Percentiles rank a stretch among this genome's conserved stretches.
Conservation (phyloP, 2,329 filamentous ascomycete genomes). For the Celoporthe dispersa region DNA sequence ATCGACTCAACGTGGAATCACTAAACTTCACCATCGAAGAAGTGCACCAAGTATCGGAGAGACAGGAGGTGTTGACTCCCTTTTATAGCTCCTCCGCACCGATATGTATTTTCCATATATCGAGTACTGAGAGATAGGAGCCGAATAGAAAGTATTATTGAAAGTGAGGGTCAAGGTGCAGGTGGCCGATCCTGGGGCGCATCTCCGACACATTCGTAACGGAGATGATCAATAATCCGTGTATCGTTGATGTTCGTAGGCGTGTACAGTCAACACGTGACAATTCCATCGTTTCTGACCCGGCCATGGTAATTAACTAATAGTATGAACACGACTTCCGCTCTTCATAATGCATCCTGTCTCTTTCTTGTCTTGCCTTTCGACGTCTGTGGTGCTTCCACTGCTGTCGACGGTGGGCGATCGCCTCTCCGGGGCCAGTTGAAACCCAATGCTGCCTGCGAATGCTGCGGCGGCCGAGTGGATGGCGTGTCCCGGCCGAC, state of each 20-base stretch:
- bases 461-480: not conserved
- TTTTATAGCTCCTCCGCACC: constrained; percentile 21
- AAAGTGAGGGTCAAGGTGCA: not conserved
- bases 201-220: too few species aligned
- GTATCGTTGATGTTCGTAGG: too few species aligned
- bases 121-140: not conserved
- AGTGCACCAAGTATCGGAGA: not conserved
- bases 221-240: too few species aligned
- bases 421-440: not conserved
- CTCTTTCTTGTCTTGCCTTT: constrained; percentile 25
- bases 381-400: constrained; percentile 10
- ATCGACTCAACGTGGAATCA: constrained; percentile 6
- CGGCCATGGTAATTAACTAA: not conserved
- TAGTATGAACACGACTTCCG: not conserved
- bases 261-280: too few species aligned
- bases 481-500: not conserved
- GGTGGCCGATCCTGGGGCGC: not conserved
- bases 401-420: not conserved
- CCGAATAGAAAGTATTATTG: not conserved
- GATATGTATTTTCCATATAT: constrained; percentile 22
- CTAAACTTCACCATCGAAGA: constrained; percentile 11
- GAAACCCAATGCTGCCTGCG: not conserved
- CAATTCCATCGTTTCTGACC: not conserved
- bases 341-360: constrained; percentile 11
- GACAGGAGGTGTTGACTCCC: constrained; percentile 16